Evolutionary conservation across 805 yeast species (phyloP), one percentile per base, ranked within the genome.

Genomic region (Lipomyces mesembrius): DNA sequence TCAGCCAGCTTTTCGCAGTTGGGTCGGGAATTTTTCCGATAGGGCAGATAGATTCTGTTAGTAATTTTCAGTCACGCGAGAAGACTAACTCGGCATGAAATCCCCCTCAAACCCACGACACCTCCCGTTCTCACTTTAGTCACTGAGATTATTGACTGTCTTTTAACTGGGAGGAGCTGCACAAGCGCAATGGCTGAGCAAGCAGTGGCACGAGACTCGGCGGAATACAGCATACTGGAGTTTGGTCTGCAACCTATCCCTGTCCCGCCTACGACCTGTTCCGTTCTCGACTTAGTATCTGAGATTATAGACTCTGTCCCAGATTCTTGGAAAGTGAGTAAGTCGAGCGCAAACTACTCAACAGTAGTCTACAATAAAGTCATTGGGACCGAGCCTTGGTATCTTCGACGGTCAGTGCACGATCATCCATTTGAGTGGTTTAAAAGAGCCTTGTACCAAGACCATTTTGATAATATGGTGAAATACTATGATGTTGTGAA

Each of bases 351-450:
- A 17, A 65, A 35, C 7, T 37, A 60, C 51, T 54, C 59, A 9
- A 14, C 63, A 4, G 52, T 8, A 3, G 71, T 68, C 20, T 62
- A 68, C 57, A 56, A 59, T 53, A 61, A 59, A 20, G 53, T 39
- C 39, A 29, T 62, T 55, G 62, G 49, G 14, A 49, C 43, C 27
- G 70, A 68, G 69, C 62, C 61, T 8, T 68, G 69, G 69, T 66
- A 56, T 52, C 32, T 60, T 11, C 69, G 71, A 14, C 54, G 54
- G 32, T 60, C 68, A 7, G 49, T 39, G 22, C 64, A 57, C 59
- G 65, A 63, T 53, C 39, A 59, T 34, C 63, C 70, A 20, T 65
- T 54, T 34, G 70, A 62, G 25, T 65, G 66, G 70, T 66, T 68
- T 55, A 62, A 60, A 56, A 56, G 60, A 14, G 61, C 69, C 9